These are phyloP conservation scores for Mycena alexandri DNA, from an alignment of 768 basidiomycete species.

Conservation along the genomic window DNA sequence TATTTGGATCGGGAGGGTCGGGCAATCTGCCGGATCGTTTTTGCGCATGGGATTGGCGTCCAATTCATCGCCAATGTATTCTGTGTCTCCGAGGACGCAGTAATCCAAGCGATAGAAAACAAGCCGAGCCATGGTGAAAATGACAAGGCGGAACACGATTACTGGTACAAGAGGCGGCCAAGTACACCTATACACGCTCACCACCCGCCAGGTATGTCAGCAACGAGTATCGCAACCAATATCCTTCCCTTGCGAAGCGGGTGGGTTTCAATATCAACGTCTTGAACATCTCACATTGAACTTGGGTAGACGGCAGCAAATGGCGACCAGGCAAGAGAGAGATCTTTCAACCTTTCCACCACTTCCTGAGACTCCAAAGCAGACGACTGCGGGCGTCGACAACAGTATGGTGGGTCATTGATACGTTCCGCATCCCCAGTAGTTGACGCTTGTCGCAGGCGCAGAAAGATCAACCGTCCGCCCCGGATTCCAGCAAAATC, in stretches of 20 bases:
- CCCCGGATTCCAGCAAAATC: not conserved
- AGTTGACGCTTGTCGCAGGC: not conserved
- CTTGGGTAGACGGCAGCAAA: no score
- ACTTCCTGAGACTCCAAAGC: no score
- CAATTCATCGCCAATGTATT: slow-evolving; percentile 14
- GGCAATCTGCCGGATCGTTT: slow-evolving; percentile 28
- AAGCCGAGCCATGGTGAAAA: not conserved
- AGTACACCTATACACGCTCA: not conserved
- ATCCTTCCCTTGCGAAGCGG: slow-evolving; percentile 1
- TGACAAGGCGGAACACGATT: slow-evolving; percentile 26
- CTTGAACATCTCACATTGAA: no score
- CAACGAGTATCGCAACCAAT: slow-evolving; percentile 15
- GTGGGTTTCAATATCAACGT: not conserved
- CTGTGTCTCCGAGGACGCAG: slow-evolving; percentile 24
- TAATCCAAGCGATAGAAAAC: slow-evolving; percentile 23
- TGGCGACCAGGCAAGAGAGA: no score
- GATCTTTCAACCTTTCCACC: no score
- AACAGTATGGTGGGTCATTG: not conserved
- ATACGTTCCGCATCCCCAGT: not conserved
- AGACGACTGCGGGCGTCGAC: not conserved
- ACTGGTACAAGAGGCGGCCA: not conserved
- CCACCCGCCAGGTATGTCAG: slow-evolving; percentile 19
- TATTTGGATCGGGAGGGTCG: slow-evolving; percentile 26
- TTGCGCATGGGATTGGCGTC: slow-evolving; percentile 8
- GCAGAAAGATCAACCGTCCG: not conserved